A percentile compares a stretch with the other conserved stretches of the same genome.
These are phyloP conservation scores for Ophiostoma sp. DNA, from an alignment of 2,329 filamentous ascomycete species.

Conservation along the genomic window DNA sequence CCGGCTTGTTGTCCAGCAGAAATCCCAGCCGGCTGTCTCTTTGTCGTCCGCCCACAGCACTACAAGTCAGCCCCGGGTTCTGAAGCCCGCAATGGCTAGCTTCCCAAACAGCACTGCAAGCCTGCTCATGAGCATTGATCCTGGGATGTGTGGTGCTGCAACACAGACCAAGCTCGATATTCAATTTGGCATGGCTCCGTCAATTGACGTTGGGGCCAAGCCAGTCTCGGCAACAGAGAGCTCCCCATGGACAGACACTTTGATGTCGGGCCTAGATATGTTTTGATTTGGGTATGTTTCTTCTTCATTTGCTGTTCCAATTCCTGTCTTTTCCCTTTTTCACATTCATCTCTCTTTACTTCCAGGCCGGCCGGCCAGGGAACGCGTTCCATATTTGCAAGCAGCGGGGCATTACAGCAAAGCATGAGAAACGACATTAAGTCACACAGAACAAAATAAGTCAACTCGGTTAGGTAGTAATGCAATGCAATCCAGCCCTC, in stretches of 20 bases:
- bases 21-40: not conserved
- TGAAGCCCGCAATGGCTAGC: not conserved
- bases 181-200: not conserved
- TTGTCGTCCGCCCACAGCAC: not conserved
- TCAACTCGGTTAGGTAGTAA: not conserved
- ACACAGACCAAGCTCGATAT: not conserved
- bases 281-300: constrained; percentile 3
- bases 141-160: not conserved
- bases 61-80: not conserved
- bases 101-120: not conserved
- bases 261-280: constrained; percentile 23
- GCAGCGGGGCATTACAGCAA: not conserved
- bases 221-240: not conserved
- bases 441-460: not conserved
- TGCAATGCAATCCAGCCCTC: not conserved
- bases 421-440: not conserved
- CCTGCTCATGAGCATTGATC: constrained; percentile 8
- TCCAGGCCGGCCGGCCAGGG: not conserved
- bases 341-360: not conserved
- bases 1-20: not conserved
- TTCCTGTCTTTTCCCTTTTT: not conserved
- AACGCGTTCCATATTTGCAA: constrained; percentile 2
- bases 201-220: not conserved
- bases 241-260: constrained; percentile 21
- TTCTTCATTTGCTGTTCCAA: not conserved